Percentiles rank a stretch among this genome's conserved stretches.
phyloP scores from a whole-genome alignment of 352 stramenopile genomes.

The Phytophthora citrophthora region DNA sequence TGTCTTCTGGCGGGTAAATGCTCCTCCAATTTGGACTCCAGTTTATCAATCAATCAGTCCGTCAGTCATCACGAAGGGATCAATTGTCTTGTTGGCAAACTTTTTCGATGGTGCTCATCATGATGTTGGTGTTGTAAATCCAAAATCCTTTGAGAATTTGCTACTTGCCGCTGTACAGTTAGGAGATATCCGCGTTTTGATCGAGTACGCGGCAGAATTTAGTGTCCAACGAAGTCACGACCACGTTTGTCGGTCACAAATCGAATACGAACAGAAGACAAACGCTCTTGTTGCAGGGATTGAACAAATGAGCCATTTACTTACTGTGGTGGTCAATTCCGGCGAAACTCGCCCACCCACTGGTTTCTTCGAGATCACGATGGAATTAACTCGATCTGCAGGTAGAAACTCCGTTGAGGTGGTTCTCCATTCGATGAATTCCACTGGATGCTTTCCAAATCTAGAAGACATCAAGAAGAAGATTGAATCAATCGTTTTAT shows the following conservation, averaged over 20 bases:
- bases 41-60: background rate
- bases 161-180: slow-evolving; percentile 56
- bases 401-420: slow-evolving; percentile 35
- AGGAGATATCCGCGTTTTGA: slow-evolving; percentile 54
- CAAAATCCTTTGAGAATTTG: slow-evolving; percentile 69
- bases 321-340: slow-evolving; percentile 52
- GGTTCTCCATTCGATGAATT: slow-evolving; percentile 62
- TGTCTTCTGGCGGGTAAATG: slow-evolving; percentile 62
- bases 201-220: slow-evolving; percentile 47
- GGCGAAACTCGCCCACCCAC: slow-evolving; percentile 20
- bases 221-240: slow-evolving; percentile 43
- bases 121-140: slow-evolving; percentile 39
- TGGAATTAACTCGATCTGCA: slow-evolving; percentile 46
- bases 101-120: slow-evolving; percentile 68
- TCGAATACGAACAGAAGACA: slow-evolving; percentile 60
- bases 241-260: slow-evolving; percentile 56
- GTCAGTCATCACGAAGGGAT: background rate
- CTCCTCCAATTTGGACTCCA: slow-evolving; percentile 41
- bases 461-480: slow-evolving; percentile 58
- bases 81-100: slow-evolving; percentile 55
- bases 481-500: slow-evolving; percentile 58
- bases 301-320: slow-evolving; percentile 57
- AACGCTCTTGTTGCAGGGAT: slow-evolving; percentile 42
- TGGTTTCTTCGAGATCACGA: slow-evolving; percentile 61
- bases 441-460: slow-evolving; percentile 54